Base-by-base conservation (phyloP, 345 rosid species). In the Tarenaya hassleriana region DNA sequence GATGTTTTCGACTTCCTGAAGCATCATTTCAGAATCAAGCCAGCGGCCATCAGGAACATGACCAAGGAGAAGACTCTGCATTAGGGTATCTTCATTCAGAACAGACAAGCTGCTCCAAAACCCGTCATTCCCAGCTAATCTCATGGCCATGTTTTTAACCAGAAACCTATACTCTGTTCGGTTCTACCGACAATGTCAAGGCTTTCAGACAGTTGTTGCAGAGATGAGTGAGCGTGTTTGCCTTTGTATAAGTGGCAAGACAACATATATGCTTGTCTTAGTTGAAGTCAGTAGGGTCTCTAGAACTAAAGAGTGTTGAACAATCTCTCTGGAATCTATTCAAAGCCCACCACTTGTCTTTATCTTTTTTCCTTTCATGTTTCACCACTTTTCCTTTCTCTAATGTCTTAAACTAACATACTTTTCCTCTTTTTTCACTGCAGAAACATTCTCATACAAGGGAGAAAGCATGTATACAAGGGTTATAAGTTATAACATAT, bases 31-130 rank as follows among this genome's bases (percentile, higher is more conserved):
- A 7, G 90, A 73, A 63, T 89, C 90, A 38, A 86, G 59, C 54
- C 67, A 57, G 19, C 86, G 84, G 7, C 80, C 83, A 50, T 86
- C 95, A 17, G 90, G 90, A 43, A 81, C 97, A 77, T 86, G 94
- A 60, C 66, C 49, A 14, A 76, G 63, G 41, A 81, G 73, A 50
- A 89, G 75, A 64, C 70, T 73, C 64, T 58, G 75, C 55, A 81
- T 67, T 40, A 81, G 66, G 57, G 68, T 57, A 9, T 81, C 87
- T 17, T 81, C 84, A 38, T 50, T 56, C 35, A 67, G 47, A 61
- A 57, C 41, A 15, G 45, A 67, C 17, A 56, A 49, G 44, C 44
- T 13, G 13, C 63, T 50, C 27, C n/a, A 31, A 24, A 24, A 45
- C 1, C 15, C 41, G 8, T 10, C 15, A 37, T 37, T 37, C 5